A percentile compares a stretch with the other conserved stretches of the same genome.
Conservation (phyloP, 1,284 basidiomycete species). For the Leccinum solheimii region DNA sequence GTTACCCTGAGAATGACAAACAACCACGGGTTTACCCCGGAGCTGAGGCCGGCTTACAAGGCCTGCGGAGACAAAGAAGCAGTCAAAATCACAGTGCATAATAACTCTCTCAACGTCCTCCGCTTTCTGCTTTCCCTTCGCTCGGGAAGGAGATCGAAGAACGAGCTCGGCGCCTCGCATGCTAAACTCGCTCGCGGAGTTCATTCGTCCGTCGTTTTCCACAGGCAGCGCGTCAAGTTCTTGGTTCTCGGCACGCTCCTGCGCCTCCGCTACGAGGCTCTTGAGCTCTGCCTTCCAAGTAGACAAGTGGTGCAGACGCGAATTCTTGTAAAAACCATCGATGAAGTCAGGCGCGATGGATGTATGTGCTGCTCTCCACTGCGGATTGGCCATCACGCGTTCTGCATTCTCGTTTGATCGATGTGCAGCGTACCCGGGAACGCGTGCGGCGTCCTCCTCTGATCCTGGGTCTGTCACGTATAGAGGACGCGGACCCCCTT, state of each 20-base stretch:
- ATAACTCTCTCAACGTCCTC: conserved; percentile 61
- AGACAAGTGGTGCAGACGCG: conserved; percentile 87
- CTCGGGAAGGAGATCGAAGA: conserved; percentile 47
- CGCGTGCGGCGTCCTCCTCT: conserved; percentile 41
- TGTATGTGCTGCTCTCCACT: conserved; percentile 87
- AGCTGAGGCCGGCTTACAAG: conserved; percentile 76
- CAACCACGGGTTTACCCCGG: conserved; percentile 85
- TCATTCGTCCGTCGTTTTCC: conserved; percentile 23
- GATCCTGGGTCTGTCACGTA: conserved; percentile 46
- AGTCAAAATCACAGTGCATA: conserved; percentile 97
- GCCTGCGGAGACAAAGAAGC: conserved; percentile 95
- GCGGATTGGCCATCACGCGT: conserved; percentile 74
- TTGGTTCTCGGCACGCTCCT: conserved; percentile 61
- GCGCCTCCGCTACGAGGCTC: conserved; percentile 78
- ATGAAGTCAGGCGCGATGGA: conserved; percentile 87
- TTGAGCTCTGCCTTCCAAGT: conserved; percentile 93
- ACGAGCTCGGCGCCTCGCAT: conserved; percentile 60
- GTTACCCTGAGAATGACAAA: conserved; percentile 87
- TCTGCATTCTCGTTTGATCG: conserved; percentile 70
- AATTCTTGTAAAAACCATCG: conserved; percentile 88
- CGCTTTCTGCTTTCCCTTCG: conserved; percentile 58
- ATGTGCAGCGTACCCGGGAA: conserved; percentile 64
- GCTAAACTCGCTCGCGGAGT: conserved; percentile 39
- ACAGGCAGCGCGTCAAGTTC: conserved; percentile 12
- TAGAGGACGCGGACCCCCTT: conserved; percentile 31